Evolutionary conservation across 148 eudicot species (phyloP).

Genomic region (Diospyros lotus): DNA sequence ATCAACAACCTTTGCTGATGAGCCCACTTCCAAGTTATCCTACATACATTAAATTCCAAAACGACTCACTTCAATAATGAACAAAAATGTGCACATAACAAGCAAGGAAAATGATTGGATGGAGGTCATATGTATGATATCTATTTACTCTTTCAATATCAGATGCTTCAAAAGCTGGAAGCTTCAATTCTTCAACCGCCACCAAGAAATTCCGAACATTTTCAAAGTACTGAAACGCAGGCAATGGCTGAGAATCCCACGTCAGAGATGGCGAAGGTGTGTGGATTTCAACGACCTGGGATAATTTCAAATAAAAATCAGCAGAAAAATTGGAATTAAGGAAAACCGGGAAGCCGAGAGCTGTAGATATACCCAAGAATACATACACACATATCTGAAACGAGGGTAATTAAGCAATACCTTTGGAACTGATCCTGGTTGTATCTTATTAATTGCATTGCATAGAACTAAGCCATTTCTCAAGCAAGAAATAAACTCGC

Average conservation of each 20-base stretch:
- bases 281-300: constrained; percentile 62
- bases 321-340: not conserved
- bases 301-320: not conserved
- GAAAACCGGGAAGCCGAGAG: not conserved
- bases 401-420: constrained; percentile 24
- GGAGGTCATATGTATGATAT: not conserved
- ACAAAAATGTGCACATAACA: not conserved
- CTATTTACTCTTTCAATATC: constrained; percentile 65
- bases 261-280: constrained; percentile 30
- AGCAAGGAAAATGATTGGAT: not conserved
- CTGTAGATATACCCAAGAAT: no score
- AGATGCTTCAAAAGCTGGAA: constrained; percentile 87
- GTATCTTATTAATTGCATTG: constrained; percentile 70
- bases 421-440: constrained; percentile 84
- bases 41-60: constrained; percentile 11
- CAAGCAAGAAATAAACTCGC: constrained; percentile 84
- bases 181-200: constrained; percentile 57
- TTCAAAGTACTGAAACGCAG: constrained; percentile 97
- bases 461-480: constrained; percentile 91
- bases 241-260: constrained; percentile 89
- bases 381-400: not conserved
- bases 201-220: constrained; percentile 78
- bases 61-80: not conserved
- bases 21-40: constrained; percentile 73
- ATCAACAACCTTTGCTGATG: constrained; percentile 69